phyloP scores from a whole-genome alignment of 1,139 yeast genomes.

The Scheffersomyces quercinus region DNA sequence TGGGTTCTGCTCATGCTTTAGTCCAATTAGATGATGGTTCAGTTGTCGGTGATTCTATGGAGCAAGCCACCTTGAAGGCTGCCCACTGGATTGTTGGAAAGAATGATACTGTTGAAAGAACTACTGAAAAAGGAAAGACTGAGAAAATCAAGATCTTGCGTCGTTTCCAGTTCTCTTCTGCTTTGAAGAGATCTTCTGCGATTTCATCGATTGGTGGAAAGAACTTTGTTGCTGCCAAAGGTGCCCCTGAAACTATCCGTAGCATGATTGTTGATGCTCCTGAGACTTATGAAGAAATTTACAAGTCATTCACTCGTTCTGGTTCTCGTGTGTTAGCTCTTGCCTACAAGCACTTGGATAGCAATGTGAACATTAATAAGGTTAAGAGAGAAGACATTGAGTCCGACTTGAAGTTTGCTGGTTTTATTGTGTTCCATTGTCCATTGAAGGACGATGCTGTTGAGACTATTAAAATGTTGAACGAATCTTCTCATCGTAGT shows the following conservation, averaged over 20 bases:
- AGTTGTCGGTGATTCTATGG: conserved; percentile 99
- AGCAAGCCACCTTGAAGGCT: conserved; percentile 89
- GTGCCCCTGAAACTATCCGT: conserved; percentile 98
- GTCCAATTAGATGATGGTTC: conserved; percentile 95
- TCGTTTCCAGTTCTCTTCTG: conserved; percentile 96
- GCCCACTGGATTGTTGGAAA: conserved; percentile 83
- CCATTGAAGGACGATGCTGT: conserved; percentile 94
- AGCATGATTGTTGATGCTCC: conserved; percentile 76
- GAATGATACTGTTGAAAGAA: conserved; percentile 64
- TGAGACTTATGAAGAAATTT: conserved; percentile 77
- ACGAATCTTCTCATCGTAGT: conserved; percentile 92
- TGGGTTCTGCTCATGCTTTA: conserved; percentile 96
- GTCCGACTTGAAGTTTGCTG: conserved; percentile 74
- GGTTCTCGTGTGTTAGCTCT: conserved; percentile 96
- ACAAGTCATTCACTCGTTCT: conserved; percentile 87
- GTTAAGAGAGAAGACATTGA: conserved; percentile 77
- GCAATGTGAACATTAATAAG: conserved; percentile 50
- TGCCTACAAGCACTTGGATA: conserved; percentile 75
- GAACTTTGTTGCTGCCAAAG: conserved; percentile 85
- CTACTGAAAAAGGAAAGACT: conserved; percentile 28
- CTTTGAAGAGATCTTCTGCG: conserved; percentile 92
- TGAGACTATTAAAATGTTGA: conserved; percentile 87
- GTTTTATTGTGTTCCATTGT: conserved; percentile 95
- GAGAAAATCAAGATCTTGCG: conserved; percentile 75
- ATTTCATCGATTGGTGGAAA: conserved; percentile 66